Evolutionary conservation across 768 basidiomycete species (phyloP), one percentile per base, ranked within the genome.

Genomic region (Suillus subaureus): DNA sequence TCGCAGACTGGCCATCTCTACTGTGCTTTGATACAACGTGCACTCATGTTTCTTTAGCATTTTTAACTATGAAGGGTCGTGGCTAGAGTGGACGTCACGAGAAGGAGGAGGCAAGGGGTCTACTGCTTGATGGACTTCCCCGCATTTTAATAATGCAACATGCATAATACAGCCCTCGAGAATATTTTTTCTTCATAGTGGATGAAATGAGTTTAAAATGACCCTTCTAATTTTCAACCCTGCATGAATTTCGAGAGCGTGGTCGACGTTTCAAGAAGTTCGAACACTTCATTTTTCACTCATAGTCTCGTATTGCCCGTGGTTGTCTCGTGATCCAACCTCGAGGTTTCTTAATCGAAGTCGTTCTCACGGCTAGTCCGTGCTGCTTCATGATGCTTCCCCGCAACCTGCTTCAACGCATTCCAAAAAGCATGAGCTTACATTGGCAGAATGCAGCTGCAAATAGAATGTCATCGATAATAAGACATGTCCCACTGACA

Each of bases 1-100:
- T 26, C 37, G 31, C 54, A 55, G 11, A 33, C 39, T 3, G 55
- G 52, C 33, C 42, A 37, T 39, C 16, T 28, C n/a, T 49, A 66
- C 33, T 65, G 63, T 47, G 62, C 52, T n/a, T 54, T 42, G 37
- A 39, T 58, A 37, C 16, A 58, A 58, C 35, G 23, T 26, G 23
- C 23, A 39, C 61, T 5, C 60, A 26, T 28, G 5, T 56, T 52
- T 42, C 43, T 42, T 15, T 56, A 90, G 88, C 62, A 73, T 89
- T 58, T 75, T 87, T 65, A 96, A 95, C 72, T 97, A 94, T 75
- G 85, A 85, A 69, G 94, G 94, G 11, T 93, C 92, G 23, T 97
- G 93, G 93, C 75, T 93, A 62, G 92, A 96, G 69, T 97, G 94
- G 94, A 84, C 85, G 15, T 79, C 80, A 72, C 77, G 80, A 80